Evolutionary conservation across 2,329 filamentous ascomycete species (phyloP).

Genomic region (Pseudocercospora pini-densiflorae): DNA sequence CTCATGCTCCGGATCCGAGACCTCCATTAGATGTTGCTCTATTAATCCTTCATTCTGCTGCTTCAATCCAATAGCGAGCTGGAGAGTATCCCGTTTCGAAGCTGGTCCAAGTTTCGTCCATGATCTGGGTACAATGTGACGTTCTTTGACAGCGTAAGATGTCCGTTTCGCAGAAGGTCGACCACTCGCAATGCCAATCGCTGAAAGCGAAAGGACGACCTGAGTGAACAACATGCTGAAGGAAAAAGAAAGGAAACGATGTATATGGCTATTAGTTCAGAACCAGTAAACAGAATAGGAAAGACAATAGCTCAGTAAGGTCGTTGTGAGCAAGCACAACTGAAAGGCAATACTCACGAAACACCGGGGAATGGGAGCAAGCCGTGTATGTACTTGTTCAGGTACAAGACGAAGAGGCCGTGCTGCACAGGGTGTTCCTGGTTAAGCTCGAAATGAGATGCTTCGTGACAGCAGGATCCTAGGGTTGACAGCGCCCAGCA

Average conservation of each 20-base stretch:
- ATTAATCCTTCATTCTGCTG: conserved; percentile 61
- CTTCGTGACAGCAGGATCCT: neutral
- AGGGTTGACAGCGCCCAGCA: neutral
- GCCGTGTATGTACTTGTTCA: neutral
- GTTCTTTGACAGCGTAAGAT: conserved; percentile 60
- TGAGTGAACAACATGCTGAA: conserved; percentile 14
- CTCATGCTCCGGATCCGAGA: conserved; percentile 58
- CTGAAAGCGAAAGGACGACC: conserved; percentile 6
- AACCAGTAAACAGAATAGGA: neutral
- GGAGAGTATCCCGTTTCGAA: conserved; percentile 54
- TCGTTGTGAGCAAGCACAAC: neutral
- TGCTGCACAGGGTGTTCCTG: neutral
- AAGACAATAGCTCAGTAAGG: neutral
- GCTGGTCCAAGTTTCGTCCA: conserved; percentile 57
- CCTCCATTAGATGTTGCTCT: conserved; percentile 59
- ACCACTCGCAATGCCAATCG: conserved; percentile 18
- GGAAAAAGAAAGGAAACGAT: neutral
- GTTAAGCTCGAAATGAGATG: conserved; percentile 6
- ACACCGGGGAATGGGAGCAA: neutral
- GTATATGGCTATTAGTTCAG: neutral
- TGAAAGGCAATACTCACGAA: neutral
- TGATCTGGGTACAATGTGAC: conserved; percentile 55
- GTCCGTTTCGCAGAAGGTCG: conserved; percentile 30
- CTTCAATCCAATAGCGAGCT: conserved; percentile 63
- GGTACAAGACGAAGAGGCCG: neutral